These are phyloP conservation scores for Vitis hybrid DNA, from an alignment of 177 flowering plant species.

Conservation along the genomic window DNA sequence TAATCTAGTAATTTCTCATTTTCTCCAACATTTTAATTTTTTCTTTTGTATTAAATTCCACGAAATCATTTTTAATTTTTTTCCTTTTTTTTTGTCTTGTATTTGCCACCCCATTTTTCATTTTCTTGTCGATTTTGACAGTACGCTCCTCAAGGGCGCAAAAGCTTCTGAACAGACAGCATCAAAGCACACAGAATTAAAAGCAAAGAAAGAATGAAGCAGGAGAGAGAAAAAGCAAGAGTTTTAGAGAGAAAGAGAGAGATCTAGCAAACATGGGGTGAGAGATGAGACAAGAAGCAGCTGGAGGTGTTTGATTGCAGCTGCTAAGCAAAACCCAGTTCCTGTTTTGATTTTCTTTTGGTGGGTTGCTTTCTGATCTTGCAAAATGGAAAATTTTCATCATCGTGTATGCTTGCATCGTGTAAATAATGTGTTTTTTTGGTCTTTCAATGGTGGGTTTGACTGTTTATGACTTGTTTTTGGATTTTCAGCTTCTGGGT, in stretches of 20 bases:
- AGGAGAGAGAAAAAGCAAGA: conserved; percentile 4
- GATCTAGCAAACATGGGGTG: conserved; percentile 28
- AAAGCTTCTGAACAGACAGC: background rate
- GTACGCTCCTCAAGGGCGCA: background rate
- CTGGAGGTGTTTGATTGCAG: conserved; percentile 7
- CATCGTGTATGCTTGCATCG: background rate
- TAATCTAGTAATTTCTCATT: conserved; percentile 4
- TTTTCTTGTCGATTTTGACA: conserved; percentile 4
- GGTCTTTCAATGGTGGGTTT: background rate
- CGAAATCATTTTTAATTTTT: background rate
- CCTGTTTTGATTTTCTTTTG: background rate
- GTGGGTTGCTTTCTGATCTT: background rate
- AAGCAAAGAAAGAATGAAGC: background rate
- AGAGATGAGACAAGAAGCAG: conserved; percentile 17
- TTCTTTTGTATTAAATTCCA: background rate
- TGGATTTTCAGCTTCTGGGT: no score
- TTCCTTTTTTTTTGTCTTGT: background rate
- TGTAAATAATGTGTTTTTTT: background rate
- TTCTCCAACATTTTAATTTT: background rate
- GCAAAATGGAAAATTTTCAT: background rate
- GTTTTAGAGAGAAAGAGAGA: conserved; percentile 5
- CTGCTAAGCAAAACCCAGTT: conserved; percentile 6
- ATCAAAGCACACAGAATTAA: background rate
- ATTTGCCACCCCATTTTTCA: no score
- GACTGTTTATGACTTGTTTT: no score